Evolutionary conservation across 495 filamentous ascomycete genomes (phyloP).

Genomic region (Trypethelium eluteriae): DNA sequence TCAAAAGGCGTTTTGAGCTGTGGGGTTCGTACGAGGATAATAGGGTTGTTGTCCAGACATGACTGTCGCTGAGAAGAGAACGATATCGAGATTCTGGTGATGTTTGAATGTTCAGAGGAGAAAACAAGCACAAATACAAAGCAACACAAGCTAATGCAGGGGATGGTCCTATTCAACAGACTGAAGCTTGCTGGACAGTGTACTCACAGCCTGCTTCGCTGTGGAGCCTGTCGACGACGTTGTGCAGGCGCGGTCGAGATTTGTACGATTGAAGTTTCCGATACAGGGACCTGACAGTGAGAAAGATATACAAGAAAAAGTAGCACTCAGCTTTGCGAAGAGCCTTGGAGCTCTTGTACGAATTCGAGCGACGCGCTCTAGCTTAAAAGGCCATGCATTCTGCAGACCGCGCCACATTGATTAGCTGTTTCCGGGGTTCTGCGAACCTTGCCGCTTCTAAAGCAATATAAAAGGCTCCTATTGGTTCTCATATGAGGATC

Average conservation of each 20-base stretch:
- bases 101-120: background rate
- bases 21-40: background rate
- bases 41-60: slow-evolving; percentile 8
- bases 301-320: background rate
- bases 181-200: no score
- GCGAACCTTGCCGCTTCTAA: background rate
- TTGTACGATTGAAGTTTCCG: no score
- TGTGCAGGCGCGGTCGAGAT: no score
- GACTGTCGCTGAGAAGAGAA: background rate
- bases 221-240: background rate
- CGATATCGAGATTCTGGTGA: background rate
- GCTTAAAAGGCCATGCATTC: slow-evolving; percentile 7
- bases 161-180: background rate
- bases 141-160: background rate
- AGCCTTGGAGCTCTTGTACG: background rate
- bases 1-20: background rate
- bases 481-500: background rate
- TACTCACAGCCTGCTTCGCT: background rate
- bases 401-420: background rate
- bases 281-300: no score
- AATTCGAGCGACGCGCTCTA: slow-evolving; percentile 3
- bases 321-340: background rate
- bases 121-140: background rate
- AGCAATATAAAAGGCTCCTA: background rate
- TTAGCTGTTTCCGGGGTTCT: background rate